These are phyloP conservation scores for Simplicillium sp. DNA, from an alignment of 2,329 filamentous ascomycete genomes.

Conservation along the genomic window DNA sequence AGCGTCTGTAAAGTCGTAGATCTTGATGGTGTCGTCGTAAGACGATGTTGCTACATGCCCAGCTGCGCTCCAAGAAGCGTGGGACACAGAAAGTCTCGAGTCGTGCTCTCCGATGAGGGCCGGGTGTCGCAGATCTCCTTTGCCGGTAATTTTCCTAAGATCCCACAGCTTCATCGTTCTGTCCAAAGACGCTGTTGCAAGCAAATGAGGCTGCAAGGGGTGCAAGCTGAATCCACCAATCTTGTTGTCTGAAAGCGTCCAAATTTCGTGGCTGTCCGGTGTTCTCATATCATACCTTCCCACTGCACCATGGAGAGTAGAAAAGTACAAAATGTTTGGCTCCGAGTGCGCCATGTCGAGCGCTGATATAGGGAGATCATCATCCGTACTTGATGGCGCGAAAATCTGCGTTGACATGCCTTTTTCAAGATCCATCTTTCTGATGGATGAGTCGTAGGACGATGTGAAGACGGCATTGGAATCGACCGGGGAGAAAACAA, in stretches of 20 bases:
- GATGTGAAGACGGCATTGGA: conserved; percentile 69
- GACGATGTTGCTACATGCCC: conserved; percentile 86
- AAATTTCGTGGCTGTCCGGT: conserved; percentile 49
- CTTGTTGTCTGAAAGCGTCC: conserved; percentile 79
- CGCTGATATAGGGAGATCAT: conserved; percentile 73
- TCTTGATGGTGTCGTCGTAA: conserved; percentile 92
- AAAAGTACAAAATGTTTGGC: conserved; percentile 72
- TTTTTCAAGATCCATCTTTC: conserved; percentile 75
- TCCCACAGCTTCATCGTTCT: conserved; percentile 91
- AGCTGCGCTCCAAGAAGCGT: conserved; percentile 78
- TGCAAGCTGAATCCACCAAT: conserved; percentile 89
- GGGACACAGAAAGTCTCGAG: conserved; percentile 77
- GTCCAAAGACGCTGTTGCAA: conserved; percentile 85
- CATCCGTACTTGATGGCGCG: conserved; percentile 57
- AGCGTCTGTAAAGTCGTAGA: conserved; percentile 67
- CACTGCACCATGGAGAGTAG: conserved; percentile 72
- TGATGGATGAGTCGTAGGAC: conserved; percentile 88
- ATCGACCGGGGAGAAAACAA: conserved; percentile 67
- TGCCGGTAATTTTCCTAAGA: conserved; percentile 64
- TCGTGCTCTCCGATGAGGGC: conserved; percentile 70
- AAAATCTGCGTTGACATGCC: conserved; percentile 74
- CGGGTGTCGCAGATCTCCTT: conserved; percentile 51
- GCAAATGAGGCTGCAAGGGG: conserved; percentile 67
- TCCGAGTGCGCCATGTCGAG: conserved; percentile 68
- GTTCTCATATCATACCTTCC: conserved; percentile 72